Evolutionary conservation across 2,329 filamentous ascomycete species (phyloP), one percentile per base, ranked within the genome.

Genomic region (Pseudocercospora musae): DNA sequence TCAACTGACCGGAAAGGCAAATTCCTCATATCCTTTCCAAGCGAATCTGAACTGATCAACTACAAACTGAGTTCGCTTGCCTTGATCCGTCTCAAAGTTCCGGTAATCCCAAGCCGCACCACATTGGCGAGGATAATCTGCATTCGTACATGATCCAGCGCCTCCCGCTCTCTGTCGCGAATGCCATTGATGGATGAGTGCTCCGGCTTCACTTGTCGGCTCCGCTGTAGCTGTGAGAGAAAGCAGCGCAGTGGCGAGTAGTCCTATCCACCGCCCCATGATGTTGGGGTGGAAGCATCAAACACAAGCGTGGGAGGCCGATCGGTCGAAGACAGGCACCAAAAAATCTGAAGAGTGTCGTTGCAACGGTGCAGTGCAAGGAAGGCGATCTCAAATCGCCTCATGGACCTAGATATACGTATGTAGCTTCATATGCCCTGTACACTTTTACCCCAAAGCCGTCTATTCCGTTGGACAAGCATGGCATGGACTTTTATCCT

Each of bases 41-140:
- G 89, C 87, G 68, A 83, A 82, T 60, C 84, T 80, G 71, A 92
- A 93, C 0, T 87, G 86, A 56, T 85, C 83, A 72, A 86, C 88
- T 55, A 93, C 84, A 1, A 85, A 85, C 53, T 81, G 79, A 13
- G 86, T 83, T 67, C 85, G 71, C 20, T 69, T 49, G 25, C 60
- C 46, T 31, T 67, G 65, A 23, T 67, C 61, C 49, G 55, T 59
- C 7, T 63, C 55, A 40, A 63, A 67, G 29, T 50, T 33, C 2
- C 58, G 61, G 40, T 67, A 67, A 63, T 67, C 65, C 33, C 59
- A 65, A 20, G 58, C 55, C 13, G 9, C 31, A 6, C 65, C 65
- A 46, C 63, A 63, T 56, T 67, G 65, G 7, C 42, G 57, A 2
- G 52, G 53, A 29, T 66, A 64, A 40, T 33, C 37, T 10, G 31